These are phyloP conservation scores for Sphagnum tenellum DNA, from an alignment of 225 moss, liverwort and hornwort species.

Conservation along the genomic window DNA sequence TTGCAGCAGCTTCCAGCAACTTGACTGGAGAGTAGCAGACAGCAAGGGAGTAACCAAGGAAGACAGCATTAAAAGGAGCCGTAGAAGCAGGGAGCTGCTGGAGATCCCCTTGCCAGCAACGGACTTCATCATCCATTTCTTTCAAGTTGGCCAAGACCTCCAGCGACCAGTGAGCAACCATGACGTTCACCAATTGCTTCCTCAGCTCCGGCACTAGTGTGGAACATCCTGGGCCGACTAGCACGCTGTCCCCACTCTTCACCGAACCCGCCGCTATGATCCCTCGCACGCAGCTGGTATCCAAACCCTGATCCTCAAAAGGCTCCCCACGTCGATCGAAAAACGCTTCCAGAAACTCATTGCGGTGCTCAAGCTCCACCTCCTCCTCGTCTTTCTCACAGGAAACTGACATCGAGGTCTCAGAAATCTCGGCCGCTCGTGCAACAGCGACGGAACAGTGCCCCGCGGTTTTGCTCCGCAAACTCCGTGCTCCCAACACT, in stretches of 20 bases:
- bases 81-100: constrained; percentile 50
- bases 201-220: constrained; percentile 41
- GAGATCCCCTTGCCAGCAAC: constrained; percentile 73
- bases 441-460: no score
- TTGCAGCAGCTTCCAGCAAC: constrained; percentile 30
- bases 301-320: constrained; percentile 22
- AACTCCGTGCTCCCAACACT: no score
- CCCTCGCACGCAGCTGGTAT: constrained; percentile 30
- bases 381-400: no score
- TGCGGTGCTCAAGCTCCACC: constrained; percentile 17
- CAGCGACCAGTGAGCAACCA: constrained; percentile 63
- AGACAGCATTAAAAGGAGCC: constrained; percentile 59
- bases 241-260: constrained; percentile 44
- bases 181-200: constrained; percentile 33
- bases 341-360: constrained; percentile 38
- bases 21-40: constrained; percentile 34
- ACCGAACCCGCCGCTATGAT: constrained; percentile 37
- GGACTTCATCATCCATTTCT: constrained; percentile 48
- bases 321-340: constrained; percentile 39
- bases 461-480: no score
- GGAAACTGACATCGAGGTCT: no score
- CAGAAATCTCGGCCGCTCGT: no score
- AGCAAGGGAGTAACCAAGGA: constrained; percentile 50
- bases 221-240: constrained; percentile 67
- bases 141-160: constrained; percentile 52